Evolutionary conservation across 2,329 filamentous ascomycete genomes (phyloP), one percentile per base, ranked within the genome.

Genomic region (Nemania sp.): DNA sequence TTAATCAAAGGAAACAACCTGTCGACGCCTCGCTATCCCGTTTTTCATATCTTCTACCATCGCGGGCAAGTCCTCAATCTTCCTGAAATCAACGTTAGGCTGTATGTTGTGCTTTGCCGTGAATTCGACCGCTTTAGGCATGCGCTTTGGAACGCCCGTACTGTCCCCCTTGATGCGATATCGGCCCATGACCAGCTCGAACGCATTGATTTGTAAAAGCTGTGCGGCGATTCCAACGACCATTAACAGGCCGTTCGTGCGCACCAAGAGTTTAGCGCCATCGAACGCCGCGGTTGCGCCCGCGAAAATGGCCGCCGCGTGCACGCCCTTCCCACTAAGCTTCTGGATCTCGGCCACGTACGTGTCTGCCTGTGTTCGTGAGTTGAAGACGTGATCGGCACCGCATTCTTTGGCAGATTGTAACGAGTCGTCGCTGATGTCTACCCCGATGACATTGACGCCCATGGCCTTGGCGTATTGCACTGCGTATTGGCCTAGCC

Each of bases 381-480:
- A 54, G 54, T 57, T 57, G 46, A 57, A 54, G 22, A 54, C 22
- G 24, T 23, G 36, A 20, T 57, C 54, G 12, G 54, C 54, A n/a
- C 54, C 54, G 15, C 39, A 47, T 17, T 39, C 37, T 17, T n/a
- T 46, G 8, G 51, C 54, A 6, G 54, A 50, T 1, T 26, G 26
- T 8, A 57, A 24, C 15, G 51, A 53, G 22, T 54, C 54, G 24
- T 57, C 54, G 30, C 52, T 57, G 23, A 57, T 51, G 37, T 57
- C 54, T n/a, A 57, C 45, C 8, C 54, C 54, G 46, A 57, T 40
- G 6, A 57, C 54, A 5, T 54, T 47, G 46, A 14, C 43, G 1
- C 46, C 45, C 54, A 57, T 57, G 17, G 51, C 54, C 46, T 57
- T 57, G 3, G 54, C 51, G 34, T 54, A 57, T 11, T 57, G 50